These are phyloP conservation scores for Spinacia oleracea DNA, from an alignment of 179 eudicot genomes.

Conservation along the genomic window DNA sequence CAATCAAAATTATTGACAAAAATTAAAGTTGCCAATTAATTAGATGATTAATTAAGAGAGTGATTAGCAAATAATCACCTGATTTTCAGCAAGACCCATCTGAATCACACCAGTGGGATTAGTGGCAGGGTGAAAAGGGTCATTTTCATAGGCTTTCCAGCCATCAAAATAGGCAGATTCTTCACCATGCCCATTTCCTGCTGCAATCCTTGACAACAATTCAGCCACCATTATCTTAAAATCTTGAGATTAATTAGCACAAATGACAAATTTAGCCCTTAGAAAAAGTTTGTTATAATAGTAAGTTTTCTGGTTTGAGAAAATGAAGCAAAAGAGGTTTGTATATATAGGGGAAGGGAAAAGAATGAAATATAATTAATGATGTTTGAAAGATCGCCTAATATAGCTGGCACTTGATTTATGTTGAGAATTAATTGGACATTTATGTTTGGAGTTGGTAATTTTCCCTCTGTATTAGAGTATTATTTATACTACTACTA, in stretches of 20 bases:
- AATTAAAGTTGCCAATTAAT: neutral
- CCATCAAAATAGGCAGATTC: constrained; percentile 80
- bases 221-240: constrained; percentile 3
- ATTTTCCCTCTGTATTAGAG: neutral
- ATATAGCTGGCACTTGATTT: constrained; percentile 23
- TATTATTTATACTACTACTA: constrained; percentile 9
- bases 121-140: constrained; percentile 57
- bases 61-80: constrained; percentile 37
- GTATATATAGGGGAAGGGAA: constrained; percentile 12
- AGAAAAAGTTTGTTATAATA: neutral
- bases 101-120: constrained; percentile 84
- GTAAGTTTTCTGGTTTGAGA: neutral
- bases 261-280: constrained; percentile 16
- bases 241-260: neutral
- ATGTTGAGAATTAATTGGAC: constrained; percentile 17
- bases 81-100: constrained; percentile 92
- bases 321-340: constrained; percentile 4
- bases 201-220: constrained; percentile 67
- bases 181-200: constrained; percentile 75
- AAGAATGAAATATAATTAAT: neutral
- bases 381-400: constrained; percentile 22
- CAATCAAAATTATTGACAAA: neutral
- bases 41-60: neutral
- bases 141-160: constrained; percentile 79
- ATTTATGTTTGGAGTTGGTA: constrained; percentile 17